A percentile compares a stretch with the other conserved stretches of the same genome.
Evolutionary conservation across 495 filamentous ascomycete genomes (phyloP).

Genomic region (Neurospora tetraspora): DNA sequence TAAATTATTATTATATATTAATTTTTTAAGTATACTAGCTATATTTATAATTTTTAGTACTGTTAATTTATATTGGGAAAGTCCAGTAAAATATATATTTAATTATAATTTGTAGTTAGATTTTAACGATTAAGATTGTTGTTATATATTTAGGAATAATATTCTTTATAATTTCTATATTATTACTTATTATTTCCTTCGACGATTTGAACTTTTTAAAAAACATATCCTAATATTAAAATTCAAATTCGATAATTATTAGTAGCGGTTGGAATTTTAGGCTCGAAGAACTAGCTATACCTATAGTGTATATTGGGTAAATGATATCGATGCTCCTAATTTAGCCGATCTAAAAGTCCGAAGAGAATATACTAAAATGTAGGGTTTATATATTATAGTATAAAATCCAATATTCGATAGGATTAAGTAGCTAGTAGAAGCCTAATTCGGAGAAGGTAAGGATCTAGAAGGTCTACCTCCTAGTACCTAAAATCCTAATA

Average conservation of each 20-base stretch:
- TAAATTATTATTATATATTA: too few species aligned
- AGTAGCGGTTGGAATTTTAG: neutral
- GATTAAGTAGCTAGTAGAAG: too few species aligned
- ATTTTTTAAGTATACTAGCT: too few species aligned
- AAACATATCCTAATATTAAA: neutral
- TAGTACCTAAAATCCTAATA: too few species aligned
- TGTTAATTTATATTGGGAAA: neutral
- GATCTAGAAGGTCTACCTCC: too few species aligned
- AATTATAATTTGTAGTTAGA: neutral
- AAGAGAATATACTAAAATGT: neutral
- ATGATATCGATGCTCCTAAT: neutral
- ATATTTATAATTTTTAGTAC: neutral
- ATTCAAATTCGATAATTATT: neutral
- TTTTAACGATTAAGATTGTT: neutral
- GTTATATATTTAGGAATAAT: neutral
- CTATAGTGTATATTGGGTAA: neutral
- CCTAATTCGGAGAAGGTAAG: too few species aligned
- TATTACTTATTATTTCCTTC: neutral
- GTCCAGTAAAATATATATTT: neutral
- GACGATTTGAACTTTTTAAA: neutral
- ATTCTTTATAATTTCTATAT: neutral
- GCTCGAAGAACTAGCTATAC: neutral
- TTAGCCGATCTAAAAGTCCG: neutral
- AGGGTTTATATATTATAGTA: neutral
- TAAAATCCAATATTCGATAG: neutral